phyloP scores from a whole-genome alignment of 108 stramenopile species.

The Fragilaria crotonensis region DNA sequence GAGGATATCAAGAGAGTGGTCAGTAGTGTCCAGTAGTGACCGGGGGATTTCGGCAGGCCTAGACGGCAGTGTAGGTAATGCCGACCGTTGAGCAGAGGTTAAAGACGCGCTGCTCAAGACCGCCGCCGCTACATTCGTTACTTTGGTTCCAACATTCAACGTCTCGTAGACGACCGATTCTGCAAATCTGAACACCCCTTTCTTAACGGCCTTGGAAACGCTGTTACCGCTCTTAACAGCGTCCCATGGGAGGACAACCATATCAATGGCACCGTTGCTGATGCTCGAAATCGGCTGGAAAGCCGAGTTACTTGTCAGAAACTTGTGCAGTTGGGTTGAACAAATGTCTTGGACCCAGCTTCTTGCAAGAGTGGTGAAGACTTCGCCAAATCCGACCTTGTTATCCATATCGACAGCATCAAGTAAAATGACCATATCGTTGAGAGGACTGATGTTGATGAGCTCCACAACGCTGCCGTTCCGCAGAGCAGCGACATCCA shows the following conservation, averaged over 20 bases:
- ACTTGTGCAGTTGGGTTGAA: constrained; percentile 78
- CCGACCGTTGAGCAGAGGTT: constrained; percentile 8
- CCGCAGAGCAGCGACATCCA: constrained; percentile 59
- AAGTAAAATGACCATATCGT: constrained; percentile 70
- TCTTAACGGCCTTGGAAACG: constrained; percentile 40
- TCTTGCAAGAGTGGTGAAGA: constrained; percentile 38
- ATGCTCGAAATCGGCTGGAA: constrained; percentile 65
- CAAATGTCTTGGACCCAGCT: constrained; percentile 75
- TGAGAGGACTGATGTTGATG: constrained; percentile 75
- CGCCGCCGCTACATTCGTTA: constrained; percentile 59
- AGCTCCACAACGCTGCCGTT: constrained; percentile 75
- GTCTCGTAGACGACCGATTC: constrained; percentile 63
- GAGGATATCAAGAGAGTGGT: constrained; percentile 58
- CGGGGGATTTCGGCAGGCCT: constrained; percentile 44
- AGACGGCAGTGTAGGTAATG: constrained; percentile 32
- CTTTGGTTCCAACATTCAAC: constrained; percentile 47
- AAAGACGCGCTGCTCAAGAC: constrained; percentile 6
- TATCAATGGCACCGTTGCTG: constrained; percentile 49
- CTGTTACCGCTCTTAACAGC: constrained; percentile 47
- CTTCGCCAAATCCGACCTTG: constrained; percentile 62
- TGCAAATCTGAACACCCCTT: constrained; percentile 52
- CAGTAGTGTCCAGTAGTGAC: constrained; percentile 35
- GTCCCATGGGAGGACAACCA: constrained; percentile 66
- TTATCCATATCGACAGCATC: constrained; percentile 46
- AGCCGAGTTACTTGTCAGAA: constrained; percentile 64